Conservation (phyloP, 2,329 filamentous ascomycete genomes). For the Penicillium sp. region DNA sequence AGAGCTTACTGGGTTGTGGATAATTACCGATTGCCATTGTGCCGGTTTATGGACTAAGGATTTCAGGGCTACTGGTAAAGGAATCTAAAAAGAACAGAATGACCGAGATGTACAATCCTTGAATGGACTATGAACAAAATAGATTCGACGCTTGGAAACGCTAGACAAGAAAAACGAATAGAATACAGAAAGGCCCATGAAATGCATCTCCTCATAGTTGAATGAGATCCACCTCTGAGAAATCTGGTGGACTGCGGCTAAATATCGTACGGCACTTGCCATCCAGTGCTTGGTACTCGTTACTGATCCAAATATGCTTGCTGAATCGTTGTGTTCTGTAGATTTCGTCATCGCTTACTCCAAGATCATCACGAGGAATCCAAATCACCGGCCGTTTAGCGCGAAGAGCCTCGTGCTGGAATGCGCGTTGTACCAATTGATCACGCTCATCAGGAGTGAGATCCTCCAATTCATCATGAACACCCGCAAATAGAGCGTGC, state of each 20-base stretch:
- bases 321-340: constrained; percentile 72
- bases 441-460: constrained; percentile 88
- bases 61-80: not conserved
- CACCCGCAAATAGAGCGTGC: constrained; percentile 79
- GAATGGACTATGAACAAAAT: constrained; percentile 17
- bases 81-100: not conserved
- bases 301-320: constrained; percentile 85
- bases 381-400: constrained; percentile 85
- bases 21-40: constrained; percentile 47
- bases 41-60: constrained; percentile 38
- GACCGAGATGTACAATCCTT: constrained; percentile 1
- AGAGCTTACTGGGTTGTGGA: constrained; percentile 88
- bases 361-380: constrained; percentile 88
- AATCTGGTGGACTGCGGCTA: constrained; percentile 81
- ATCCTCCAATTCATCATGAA: constrained; percentile 92
- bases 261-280: constrained; percentile 80
- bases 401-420: constrained; percentile 84
- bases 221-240: constrained; percentile 84
- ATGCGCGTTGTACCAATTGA: constrained; percentile 78
- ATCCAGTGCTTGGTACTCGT: constrained; percentile 86
- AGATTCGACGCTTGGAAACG: constrained; percentile 23
- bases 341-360: constrained; percentile 90
- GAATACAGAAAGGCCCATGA: constrained; percentile 13
- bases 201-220: constrained; percentile 55
- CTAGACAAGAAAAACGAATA: constrained; percentile 15